Base-by-base conservation (phyloP, 2,329 filamentous ascomycete species). In the Fusarium euwallaceae region DNA sequence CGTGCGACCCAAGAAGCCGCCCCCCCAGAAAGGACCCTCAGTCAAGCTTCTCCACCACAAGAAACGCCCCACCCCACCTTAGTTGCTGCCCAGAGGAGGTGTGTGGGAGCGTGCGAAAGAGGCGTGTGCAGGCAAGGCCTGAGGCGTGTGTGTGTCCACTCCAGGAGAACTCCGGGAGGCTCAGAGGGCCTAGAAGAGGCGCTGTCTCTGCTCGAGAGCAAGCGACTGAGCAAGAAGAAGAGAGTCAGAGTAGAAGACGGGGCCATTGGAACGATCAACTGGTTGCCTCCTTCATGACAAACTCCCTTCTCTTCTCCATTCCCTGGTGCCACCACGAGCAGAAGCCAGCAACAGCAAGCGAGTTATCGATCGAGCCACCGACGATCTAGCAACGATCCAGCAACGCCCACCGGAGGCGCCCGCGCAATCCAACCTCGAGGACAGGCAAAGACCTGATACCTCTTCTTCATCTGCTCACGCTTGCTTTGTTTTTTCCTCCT, bases 171-270 rank as follows among this genome's bases (percentile, higher is more conserved):
- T 56, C 76, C 77, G 75, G 67, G 74, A 78, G 75, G 77, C 74
- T 78, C 69, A 77, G 76, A 79, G 76, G 77, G 77, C 61, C 77
- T 69, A 78, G 77, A 78, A 73, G 74, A 77, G 70, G 64, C 72
- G 67, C 64, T 71, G 74, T 45, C 69, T 71, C 60, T 69, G 67
- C 70, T 72, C 69, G 56, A 70, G 64, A 59, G 71, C 51, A 63
- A 39, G 62, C n/a, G 51, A 70, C 43, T 66, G 45, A 61, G 43
- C 43, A 48, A 43, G 65, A 67, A 70, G 67, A 60, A 66, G 51
- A 65, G 61, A 63, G 61, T 65, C 51, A 60, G 32, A 64, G 37
- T 27, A 65, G 61, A 65, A 75, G 72, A 67, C 63, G 51, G 48
- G 48, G 37, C 60, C 61, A 64, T 59, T 39, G 41, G 68, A 60